These are phyloP conservation scores for Pseudocercospora fuligena DNA, from an alignment of 2,329 filamentous ascomycete species.

Conservation along the genomic window DNA sequence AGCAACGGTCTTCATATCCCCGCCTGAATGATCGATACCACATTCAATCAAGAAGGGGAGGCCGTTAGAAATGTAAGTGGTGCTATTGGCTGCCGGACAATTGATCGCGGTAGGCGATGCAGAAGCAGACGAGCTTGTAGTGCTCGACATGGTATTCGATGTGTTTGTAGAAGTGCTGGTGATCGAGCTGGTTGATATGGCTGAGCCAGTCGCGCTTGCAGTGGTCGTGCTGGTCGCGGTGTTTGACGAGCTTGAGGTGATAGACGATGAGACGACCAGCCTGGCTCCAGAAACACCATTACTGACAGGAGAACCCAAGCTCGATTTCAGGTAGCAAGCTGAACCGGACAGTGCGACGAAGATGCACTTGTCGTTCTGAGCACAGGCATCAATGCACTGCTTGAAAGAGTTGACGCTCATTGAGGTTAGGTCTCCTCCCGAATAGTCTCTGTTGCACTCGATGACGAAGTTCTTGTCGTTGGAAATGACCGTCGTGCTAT, in stretches of 20 bases:
- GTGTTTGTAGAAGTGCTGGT: constrained; percentile 2
- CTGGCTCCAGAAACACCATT: constrained; percentile 36
- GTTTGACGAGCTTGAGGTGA: not conserved
- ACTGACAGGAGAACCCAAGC: constrained; percentile 30
- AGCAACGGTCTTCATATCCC: constrained; percentile 34
- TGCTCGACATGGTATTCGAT: not conserved
- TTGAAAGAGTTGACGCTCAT: constrained; percentile 34
- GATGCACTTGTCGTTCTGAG: constrained; percentile 38
- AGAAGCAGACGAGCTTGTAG: constrained; percentile 20
- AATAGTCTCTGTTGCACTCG: constrained; percentile 32
- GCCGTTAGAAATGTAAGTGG: constrained; percentile 28
- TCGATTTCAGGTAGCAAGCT: constrained; percentile 41
- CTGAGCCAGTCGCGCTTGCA: not conserved
- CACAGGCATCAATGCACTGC: constrained; percentile 40
- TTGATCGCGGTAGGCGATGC: constrained; percentile 18
- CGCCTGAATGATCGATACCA: constrained; percentile 39
- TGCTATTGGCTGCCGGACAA: constrained; percentile 31
- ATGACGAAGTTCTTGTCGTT: constrained; percentile 36
- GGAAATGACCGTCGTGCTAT: constrained; percentile 31
- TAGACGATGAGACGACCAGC: constrained; percentile 26
- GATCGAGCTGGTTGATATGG: not conserved
- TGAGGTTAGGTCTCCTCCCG: constrained; percentile 37
- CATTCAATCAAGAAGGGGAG: constrained; percentile 33
- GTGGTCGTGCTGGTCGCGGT: constrained; percentile 18
- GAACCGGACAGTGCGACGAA: constrained; percentile 39